Conservation (phyloP, 768 basidiomycete genomes). For the Clitopilus hobsonii region DNA sequence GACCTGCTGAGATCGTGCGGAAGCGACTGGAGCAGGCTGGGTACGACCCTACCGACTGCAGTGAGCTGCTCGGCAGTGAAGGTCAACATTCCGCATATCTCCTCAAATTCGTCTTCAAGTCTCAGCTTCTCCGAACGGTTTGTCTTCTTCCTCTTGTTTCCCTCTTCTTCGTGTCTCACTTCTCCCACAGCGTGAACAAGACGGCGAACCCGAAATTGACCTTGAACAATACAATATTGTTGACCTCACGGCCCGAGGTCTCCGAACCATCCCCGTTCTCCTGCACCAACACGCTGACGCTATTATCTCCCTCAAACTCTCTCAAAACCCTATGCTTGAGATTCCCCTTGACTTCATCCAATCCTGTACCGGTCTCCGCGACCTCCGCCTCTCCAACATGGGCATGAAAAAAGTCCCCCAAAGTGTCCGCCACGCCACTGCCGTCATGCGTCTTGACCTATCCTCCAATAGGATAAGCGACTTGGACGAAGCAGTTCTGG, state of each 20-base stretch:
- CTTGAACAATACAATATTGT: conserved; percentile 73
- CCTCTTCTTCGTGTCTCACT: neutral
- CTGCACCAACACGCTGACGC: conserved; percentile 81
- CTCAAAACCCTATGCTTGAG: conserved; percentile 93
- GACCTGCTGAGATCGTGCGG: conserved; percentile 80
- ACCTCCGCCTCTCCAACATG: conserved; percentile 86
- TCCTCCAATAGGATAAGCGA: conserved; percentile 90
- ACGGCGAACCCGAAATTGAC: conserved; percentile 67
- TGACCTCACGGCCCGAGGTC: conserved; percentile 74
- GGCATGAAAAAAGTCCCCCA: conserved; percentile 92
- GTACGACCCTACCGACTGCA: conserved; percentile 75
- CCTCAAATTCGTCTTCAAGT: conserved; percentile 87
- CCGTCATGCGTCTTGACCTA: conserved; percentile 78
- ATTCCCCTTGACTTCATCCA: conserved; percentile 96
- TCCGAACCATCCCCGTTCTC: conserved; percentile 85
- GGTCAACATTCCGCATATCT: conserved; percentile 67
- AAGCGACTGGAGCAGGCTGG: conserved; percentile 86
- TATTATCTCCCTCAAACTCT: conserved; percentile 83
- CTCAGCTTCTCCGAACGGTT: conserved; percentile 61
- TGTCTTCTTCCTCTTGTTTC: conserved; percentile 18
- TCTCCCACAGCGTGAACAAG: neutral
- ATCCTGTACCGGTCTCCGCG: conserved; percentile 75
- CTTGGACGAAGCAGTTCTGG: conserved; percentile 80
- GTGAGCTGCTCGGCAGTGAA: conserved; percentile 71
- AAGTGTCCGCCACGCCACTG: conserved; percentile 69